A percentile compares a stretch with the other conserved stretches of the same genome.
Evolutionary conservation across 306 rosid species (phyloP).

Genomic region (Crataegus laevigata): DNA sequence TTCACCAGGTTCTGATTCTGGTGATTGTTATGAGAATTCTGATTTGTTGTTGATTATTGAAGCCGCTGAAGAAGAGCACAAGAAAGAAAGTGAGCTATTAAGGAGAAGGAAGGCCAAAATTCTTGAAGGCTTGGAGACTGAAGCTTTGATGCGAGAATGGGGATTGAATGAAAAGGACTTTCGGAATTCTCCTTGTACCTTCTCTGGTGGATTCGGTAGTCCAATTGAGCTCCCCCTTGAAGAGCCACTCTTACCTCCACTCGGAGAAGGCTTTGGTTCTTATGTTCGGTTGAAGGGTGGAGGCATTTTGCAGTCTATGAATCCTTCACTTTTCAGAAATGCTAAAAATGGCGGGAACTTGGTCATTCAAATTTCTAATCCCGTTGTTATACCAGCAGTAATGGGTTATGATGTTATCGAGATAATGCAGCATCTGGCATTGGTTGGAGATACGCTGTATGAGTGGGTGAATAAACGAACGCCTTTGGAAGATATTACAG

Average conservation of each 20-base stretch:
- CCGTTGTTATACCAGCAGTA: constrained; percentile 53
- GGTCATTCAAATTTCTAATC: constrained; percentile 57
- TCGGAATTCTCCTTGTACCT: constrained; percentile 33
- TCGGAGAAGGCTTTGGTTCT: constrained; percentile 63
- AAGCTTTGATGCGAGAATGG: constrained; percentile 63
- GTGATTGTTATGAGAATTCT: constrained; percentile 26
- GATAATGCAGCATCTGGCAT: constrained; percentile 46
- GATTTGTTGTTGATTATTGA: constrained; percentile 46
- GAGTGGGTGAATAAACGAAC: constrained; percentile 29
- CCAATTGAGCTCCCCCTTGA: constrained; percentile 60
- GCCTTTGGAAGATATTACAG: constrained; percentile 63
- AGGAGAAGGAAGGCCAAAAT: constrained; percentile 54
- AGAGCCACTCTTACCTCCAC: constrained; percentile 49
- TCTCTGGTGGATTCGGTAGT: constrained; percentile 79
- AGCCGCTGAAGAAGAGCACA: constrained; percentile 53
- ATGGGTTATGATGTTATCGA: constrained; percentile 62
- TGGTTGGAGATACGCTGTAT: constrained; percentile 41
- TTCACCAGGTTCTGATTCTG: constrained; percentile 2
- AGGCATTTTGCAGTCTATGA: constrained; percentile 65
- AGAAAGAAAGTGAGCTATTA: constrained; percentile 35
- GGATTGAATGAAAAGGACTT: constrained; percentile 69
- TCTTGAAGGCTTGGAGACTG: constrained; percentile 74
- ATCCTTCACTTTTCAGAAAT: constrained; percentile 47
- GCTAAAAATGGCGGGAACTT: constrained; percentile 50
- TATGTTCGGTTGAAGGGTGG: constrained; percentile 40